These are phyloP conservation scores for Yarrowia hollandica DNA, from an alignment of 805 yeast species.

Conservation along the genomic window DNA sequence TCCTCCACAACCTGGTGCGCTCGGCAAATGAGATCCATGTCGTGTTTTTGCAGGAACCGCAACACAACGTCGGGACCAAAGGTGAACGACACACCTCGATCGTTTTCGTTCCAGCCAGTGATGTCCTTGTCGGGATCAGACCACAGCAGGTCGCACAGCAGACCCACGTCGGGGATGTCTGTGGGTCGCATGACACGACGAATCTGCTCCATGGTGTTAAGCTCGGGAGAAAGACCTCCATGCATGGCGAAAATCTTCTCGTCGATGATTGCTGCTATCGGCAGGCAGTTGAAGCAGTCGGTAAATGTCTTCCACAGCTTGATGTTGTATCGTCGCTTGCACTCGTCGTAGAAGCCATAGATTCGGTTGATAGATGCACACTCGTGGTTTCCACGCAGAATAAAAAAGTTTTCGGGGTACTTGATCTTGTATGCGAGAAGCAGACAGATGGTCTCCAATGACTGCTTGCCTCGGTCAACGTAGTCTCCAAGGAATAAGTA, in stretches of 20 bases:
- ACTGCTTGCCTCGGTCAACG: conserved; percentile 98
- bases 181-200: conserved; percentile 99
- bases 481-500: conserved; percentile 94
- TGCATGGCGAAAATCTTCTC: conserved; percentile 99
- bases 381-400: conserved; percentile 97
- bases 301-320: conserved; percentile 98
- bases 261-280: conserved; percentile 97
- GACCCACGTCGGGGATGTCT: conserved; percentile 97
- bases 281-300: conserved; percentile 97
- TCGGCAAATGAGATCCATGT: conserved; percentile 95
- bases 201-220: conserved; percentile 97
- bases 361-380: conserved; percentile 97
- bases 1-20: conserved; percentile 99
- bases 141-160: conserved; percentile 95
- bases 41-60: conserved; percentile 93
- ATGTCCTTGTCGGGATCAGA: conserved; percentile 98
- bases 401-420: conserved; percentile 96
- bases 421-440: conserved; percentile 94
- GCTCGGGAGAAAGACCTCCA: conserved; percentile 96
- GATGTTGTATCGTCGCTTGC: conserved; percentile 94
- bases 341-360: conserved; percentile 97
- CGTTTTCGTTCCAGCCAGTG: conserved; percentile 98
- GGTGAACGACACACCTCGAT: conserved; percentile 98
- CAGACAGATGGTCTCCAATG: conserved; percentile 91
- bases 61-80: conserved; percentile 99